Evolutionary conservation across 2,329 filamentous ascomycete species (phyloP).

Genomic region (Colletotrichum sidae): DNA sequence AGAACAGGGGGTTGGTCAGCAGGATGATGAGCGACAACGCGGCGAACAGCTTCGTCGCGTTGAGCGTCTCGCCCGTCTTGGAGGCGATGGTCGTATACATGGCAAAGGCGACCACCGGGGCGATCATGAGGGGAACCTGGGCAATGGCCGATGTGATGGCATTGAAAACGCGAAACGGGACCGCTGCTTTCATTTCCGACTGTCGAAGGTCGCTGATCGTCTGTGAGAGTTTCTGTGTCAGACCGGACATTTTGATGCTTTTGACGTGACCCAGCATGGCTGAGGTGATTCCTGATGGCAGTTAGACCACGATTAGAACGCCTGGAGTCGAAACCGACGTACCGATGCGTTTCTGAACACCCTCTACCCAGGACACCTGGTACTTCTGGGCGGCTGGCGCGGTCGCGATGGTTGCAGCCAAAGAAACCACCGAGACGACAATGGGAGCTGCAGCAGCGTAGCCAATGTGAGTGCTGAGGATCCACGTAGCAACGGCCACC

Average conservation of each 20-base stretch:
- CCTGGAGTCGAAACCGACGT: conserved; percentile 35
- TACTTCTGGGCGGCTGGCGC: conserved; percentile 45
- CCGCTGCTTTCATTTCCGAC: conserved; percentile 40
- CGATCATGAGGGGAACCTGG: conserved; percentile 41
- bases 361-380: conserved; percentile 57
- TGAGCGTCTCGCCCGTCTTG: conserved; percentile 20
- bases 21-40: conserved; percentile 40
- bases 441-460: conserved; percentile 48
- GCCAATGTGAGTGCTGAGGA: conserved; percentile 49
- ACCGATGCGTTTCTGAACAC: conserved; percentile 60
- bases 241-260: conserved; percentile 61
- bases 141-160: conserved; percentile 50
- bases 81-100: conserved; percentile 23
- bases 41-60: conserved; percentile 38
- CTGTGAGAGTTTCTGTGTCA: conserved; percentile 53
- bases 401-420: conserved; percentile 43
- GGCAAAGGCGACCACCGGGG: conserved; percentile 36
- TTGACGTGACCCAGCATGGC: conserved; percentile 62
- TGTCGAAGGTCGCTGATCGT: conserved; percentile 39
- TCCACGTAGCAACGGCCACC: conserved; percentile 47
- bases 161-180: conserved; percentile 46
- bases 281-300: conserved; percentile 52
- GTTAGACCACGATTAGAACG: conserved; percentile 35
- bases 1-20: conserved; percentile 46
- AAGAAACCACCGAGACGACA: conserved; percentile 44